phyloP scores from a whole-genome alignment of 345 rosid genomes.

The Limnanthes douglasii region DNA sequence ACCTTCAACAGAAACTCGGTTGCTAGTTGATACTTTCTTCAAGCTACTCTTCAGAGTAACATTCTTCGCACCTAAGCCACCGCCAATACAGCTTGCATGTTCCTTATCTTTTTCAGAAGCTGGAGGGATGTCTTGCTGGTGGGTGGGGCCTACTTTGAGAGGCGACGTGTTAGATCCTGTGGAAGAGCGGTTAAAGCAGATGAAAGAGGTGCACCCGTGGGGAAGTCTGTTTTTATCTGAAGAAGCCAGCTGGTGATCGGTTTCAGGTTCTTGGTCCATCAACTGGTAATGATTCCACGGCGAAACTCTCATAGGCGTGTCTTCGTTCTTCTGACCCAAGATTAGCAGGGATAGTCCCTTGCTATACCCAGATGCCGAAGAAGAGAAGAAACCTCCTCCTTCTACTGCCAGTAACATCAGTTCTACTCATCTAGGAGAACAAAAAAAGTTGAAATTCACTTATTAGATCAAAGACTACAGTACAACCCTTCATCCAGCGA shows the following conservation, averaged over 20 bases:
- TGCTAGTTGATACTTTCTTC: conserved; percentile 38
- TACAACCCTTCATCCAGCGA: conserved; percentile 15
- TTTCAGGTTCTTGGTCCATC: conserved; percentile 66
- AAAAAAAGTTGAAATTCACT: conserved; percentile 14
- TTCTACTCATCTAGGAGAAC: conserved; percentile 58
- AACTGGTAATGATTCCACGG: conserved; percentile 97
- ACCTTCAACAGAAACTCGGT: conserved; percentile 21
- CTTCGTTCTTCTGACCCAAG: conserved; percentile 69
- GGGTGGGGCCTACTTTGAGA: conserved; percentile 71
- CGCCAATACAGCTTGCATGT: conserved; percentile 19
- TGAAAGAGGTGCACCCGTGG: conserved; percentile 78
- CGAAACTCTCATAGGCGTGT: conserved; percentile 84
- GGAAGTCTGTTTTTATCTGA: conserved; percentile 56
- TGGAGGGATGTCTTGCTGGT: conserved; percentile 35
- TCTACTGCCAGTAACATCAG: conserved; percentile 94
- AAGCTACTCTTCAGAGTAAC: conserved; percentile 57
- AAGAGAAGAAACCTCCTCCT: conserved; percentile 98
- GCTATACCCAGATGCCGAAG: conserved; percentile 94
- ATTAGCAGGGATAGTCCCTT: conserved; percentile 83
- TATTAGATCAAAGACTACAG: conserved; percentile 7
- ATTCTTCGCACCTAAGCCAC: conserved; percentile 28
- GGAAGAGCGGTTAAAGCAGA: conserved; percentile 83
- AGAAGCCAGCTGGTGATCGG: conserved; percentile 94
- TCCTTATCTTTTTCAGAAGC: conserved; percentile 30
- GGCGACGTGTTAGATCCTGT: conserved; percentile 67